Conservation (phyloP, 441 rosid species). For the Euphorbia celastroides region DNA sequence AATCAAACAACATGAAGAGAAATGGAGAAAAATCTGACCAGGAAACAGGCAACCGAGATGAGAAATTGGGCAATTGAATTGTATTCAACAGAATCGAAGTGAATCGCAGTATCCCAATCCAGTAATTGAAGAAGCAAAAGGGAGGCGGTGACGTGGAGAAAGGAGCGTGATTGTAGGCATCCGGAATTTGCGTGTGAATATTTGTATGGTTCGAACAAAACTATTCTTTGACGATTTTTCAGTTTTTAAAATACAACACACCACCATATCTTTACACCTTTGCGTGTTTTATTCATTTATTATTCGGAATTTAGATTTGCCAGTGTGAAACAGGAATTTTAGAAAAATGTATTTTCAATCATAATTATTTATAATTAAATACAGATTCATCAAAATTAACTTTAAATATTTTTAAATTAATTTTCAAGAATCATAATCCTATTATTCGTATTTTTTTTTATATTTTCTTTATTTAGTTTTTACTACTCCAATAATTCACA, state of each 20-base stretch:
- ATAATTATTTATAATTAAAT: no score
- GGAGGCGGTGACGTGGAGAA: conserved; percentile 35
- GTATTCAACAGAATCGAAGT: conserved; percentile 12
- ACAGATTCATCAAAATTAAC: no score
- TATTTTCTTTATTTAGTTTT: no score
- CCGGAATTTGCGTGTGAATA: conserved; percentile 43
- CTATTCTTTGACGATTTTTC: neutral
- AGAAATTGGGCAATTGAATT: conserved; percentile 19
- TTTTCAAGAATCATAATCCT: no score
- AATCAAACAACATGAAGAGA: neutral
- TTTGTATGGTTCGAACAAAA: conserved; percentile 10
- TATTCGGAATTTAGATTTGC: no score
- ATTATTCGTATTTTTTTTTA: no score
- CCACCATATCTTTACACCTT: neutral
- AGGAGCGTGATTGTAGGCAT: conserved; percentile 32
- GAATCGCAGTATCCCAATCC: neutral
- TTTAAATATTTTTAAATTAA: no score
- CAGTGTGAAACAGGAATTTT: no score
- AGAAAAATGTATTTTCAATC: no score
- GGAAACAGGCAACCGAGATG: conserved; percentile 23
- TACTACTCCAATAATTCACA: no score
- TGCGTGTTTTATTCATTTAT: neutral
- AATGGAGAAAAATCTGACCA: conserved; percentile 14
- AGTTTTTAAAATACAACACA: no score
- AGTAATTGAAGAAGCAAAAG: conserved; percentile 6